Percentiles rank a stretch among this genome's conserved stretches.
Conservation (phyloP, 306 rosid genomes). For the Vigna nakashimae region DNA sequence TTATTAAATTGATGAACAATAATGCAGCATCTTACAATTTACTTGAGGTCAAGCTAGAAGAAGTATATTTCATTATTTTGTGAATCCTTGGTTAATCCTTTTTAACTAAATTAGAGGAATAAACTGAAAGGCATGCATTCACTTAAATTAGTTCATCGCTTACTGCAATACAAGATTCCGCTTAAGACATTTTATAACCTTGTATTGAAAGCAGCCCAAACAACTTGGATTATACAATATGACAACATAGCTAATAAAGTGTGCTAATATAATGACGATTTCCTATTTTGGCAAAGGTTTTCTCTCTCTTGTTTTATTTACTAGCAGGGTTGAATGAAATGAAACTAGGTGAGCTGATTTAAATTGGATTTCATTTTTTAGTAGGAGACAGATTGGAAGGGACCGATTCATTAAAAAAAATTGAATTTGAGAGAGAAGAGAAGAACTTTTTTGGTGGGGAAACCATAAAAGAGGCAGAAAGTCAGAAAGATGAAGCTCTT, state of each 20-base stretch:
- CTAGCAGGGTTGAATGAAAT: slow-evolving; percentile 33
- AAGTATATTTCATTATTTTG: background rate
- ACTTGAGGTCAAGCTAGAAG: background rate
- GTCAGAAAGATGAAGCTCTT: slow-evolving; percentile 22
- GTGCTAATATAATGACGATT: background rate
- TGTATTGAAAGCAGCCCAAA: too few relatives aligned
- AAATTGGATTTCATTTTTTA: background rate
- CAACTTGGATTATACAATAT: too few relatives aligned
- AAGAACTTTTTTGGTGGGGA: background rate
- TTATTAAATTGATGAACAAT: background rate
- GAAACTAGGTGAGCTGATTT: slow-evolving; percentile 31
- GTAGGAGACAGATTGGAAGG: slow-evolving; percentile 28
- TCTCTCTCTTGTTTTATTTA: too few relatives aligned
- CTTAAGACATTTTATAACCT: too few relatives aligned
- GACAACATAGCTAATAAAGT: background rate
- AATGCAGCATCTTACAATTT: background rate
- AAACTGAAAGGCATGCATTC: background rate
- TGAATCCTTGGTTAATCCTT: background rate
- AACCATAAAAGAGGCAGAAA: slow-evolving; percentile 2
- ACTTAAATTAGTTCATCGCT: background rate
- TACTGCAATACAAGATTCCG: background rate
- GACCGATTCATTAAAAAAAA: slow-evolving; percentile 14
- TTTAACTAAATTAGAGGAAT: background rate
- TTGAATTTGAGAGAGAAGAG: background rate
- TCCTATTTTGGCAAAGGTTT: background rate